A percentile compares a stretch with the other conserved stretches of the same genome.
Conservation (phyloP, 768 basidiomycete genomes). For the Mycena venus region DNA sequence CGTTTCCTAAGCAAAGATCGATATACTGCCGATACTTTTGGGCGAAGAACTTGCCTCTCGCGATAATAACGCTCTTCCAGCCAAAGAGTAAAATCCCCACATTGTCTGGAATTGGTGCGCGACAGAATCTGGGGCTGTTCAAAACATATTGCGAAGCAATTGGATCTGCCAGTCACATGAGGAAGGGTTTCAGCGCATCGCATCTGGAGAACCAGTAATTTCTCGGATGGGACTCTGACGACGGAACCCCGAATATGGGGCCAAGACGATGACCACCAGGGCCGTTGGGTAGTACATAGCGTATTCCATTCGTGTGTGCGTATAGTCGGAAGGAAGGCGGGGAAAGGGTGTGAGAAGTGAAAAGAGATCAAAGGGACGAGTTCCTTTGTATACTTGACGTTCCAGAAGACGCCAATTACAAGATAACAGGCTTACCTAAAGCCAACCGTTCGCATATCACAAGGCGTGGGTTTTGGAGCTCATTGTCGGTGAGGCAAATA, state of each 20-base stretch:
- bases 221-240: neutral
- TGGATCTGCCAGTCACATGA: neutral
- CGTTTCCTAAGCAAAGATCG: neutral
- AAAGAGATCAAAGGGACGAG: too few relatives aligned
- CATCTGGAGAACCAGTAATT: neutral
- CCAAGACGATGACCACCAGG: neutral
- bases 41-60: neutral
- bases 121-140: constrained; percentile 1
- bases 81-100: neutral
- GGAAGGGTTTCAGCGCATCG: neutral
- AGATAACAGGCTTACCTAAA: neutral
- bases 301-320: neutral
- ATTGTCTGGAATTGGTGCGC: neutral
- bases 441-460: neutral
- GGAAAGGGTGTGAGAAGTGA: too few relatives aligned
- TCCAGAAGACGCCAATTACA: neutral
- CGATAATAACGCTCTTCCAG: neutral
- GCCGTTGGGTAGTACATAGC: neutral
- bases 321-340: too few relatives aligned
- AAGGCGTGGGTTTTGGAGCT: neutral
- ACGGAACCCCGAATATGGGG: neutral
- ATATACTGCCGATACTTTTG: neutral
- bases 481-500: neutral
- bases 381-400: too few relatives aligned
- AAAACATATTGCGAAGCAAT: neutral